These are phyloP conservation scores for Mortierella sp. DNA, from an alignment of 371 early-diverging fungal species.

Conservation along the genomic window DNA sequence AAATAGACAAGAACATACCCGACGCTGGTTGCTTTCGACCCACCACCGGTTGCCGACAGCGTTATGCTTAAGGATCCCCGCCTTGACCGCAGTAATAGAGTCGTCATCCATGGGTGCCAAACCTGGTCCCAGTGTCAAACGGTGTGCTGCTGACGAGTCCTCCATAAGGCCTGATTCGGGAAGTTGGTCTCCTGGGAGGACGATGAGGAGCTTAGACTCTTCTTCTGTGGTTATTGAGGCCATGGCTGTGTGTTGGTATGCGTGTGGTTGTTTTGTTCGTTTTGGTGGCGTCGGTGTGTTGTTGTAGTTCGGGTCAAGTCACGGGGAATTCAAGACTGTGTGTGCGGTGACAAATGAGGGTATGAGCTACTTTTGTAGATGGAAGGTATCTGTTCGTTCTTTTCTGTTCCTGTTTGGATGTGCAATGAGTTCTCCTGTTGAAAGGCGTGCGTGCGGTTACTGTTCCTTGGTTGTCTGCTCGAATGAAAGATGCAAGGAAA, in stretches of 20 bases:
- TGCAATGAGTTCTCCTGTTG: not conserved
- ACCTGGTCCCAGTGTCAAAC: constrained; percentile 83
- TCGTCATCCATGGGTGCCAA: constrained; percentile 76
- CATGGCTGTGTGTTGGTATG: constrained; percentile 17
- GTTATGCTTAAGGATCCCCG: constrained; percentile 77
- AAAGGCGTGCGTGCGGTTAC: not conserved
- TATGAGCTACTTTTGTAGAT: not conserved
- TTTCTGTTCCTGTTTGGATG: not conserved
- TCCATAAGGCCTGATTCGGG: constrained; percentile 33
- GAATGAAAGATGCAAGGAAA: not conserved
- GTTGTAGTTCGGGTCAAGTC: not conserved
- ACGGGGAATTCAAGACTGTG: not conserved
- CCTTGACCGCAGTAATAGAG: constrained; percentile 76
- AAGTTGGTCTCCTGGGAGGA: constrained; percentile 51
- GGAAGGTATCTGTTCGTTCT: not conserved
- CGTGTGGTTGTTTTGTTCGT: not conserved
- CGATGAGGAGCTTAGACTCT: constrained; percentile 20
- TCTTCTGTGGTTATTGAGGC: constrained; percentile 31
- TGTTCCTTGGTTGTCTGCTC: not conserved
- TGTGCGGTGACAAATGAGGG: not conserved
- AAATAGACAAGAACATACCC: constrained; percentile 64
- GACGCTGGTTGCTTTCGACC: constrained; percentile 86
- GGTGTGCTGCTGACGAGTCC: constrained; percentile 25
- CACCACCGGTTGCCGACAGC: constrained; percentile 76
- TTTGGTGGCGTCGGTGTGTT: not conserved